Base-by-base conservation (phyloP, 345 rosid genomes). In the Hibiscus trionum region DNA sequence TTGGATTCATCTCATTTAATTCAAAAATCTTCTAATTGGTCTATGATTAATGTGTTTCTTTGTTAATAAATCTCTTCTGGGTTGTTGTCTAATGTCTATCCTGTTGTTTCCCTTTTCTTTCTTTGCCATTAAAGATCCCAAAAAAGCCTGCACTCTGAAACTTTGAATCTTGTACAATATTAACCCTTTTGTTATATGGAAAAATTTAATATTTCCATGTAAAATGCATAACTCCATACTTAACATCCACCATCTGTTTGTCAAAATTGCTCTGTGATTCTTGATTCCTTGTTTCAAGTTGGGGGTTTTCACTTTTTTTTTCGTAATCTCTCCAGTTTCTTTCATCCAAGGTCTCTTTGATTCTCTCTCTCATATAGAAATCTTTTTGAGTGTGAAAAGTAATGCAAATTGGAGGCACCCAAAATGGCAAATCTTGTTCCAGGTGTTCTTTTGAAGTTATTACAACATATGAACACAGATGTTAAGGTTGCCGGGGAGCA, bases 401-500 rank as follows among this genome's bases (percentile, higher is more conserved):
- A 81, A 90, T 88, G 89, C 87, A 72, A 79, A 65, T 77, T 77
- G 85, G 77, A 56, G 75, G 76, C 29, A 64, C 75, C 55, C 53
- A 59, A 77, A 81, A 91, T 95, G 97, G 97, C 97, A 75, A 91
- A 83, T 86, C 96, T 95, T 75, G 93, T 91, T 19, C 97, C 99
- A 10, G 97, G 99, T 10, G 97, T 95, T 29, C 87, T 95, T 7
- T 90, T 95, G 76, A 95, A 95, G 89, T 96, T 95, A 58, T 83
- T 95, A 70, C 96, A 91, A 58, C 99, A 91, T 76, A 95, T 95
- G 96, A 87, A 90, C 85, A 90, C 97, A 16, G 93, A 92, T 84
- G 87, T 91, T 71, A 94, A 91, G 80, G 91, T 94, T 78, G 92
- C 89, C 33, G 99, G 97, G 27, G 99, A 94, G 84, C 91, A 94